Base-by-base conservation (phyloP, 176 grass and related monocot genomes). In the Cocos nucifera region DNA sequence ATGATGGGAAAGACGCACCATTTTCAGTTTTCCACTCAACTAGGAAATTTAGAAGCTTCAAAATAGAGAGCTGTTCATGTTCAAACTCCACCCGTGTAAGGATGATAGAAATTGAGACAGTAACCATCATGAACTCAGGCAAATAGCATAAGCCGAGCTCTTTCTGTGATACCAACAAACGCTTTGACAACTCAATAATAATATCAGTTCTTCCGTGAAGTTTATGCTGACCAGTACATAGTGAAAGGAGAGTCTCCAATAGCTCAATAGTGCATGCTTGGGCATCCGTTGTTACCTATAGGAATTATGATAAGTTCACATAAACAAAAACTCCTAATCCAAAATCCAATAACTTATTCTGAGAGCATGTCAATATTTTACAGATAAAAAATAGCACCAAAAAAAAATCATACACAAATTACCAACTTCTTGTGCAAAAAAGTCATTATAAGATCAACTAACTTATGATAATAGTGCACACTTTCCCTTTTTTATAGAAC, bases 11-110 rank as follows among this genome's bases (percentile, higher is more conserved):
- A 71, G 54, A 58, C 55, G 18, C 64, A 97, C 92, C 84, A 10
- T 74, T 83, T 80, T 88, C 76, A 80, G 77, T 64, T 79, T 80
- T 97, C 84, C 87, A 97, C 17, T 91, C 81, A 19, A 78, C 76
- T 70, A 91, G 65, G 67, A 88, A 85, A 67, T 69, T 53, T 52
- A 91, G 67, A 69, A 91, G 81, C 72, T 91, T 97, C 78, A 88
- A 73, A 51, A 68, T 84, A 48, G 67, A 69, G 66, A 97, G 56
- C 25, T 97, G 92, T 51, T 97, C 92, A 55, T 88, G 81, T 79
- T 91, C 84, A 91, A 91, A 88, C 59, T 97, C 87, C n/a, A 75
- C 65, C 39, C 64, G 75, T 62, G 58, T 73, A 50, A 91, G 84
- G 73, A 63, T 77, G 64, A 74, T 77, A 54, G 92, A 85, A 63